Conservation (phyloP, 2,329 filamentous ascomycete genomes). For the Coleophoma eucalyptorum region DNA sequence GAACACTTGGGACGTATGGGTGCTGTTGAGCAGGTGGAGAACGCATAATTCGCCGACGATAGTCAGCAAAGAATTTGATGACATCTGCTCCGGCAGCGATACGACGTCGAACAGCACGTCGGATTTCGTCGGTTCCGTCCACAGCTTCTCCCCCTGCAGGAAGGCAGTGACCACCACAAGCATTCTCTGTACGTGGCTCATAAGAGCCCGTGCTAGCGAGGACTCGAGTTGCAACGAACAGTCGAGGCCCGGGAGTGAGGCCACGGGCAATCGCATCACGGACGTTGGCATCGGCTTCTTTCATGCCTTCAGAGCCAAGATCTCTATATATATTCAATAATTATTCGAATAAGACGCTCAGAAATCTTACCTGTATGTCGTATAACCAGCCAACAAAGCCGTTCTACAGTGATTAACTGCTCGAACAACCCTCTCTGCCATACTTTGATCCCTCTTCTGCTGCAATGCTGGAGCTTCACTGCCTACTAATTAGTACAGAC, state of each 20-base stretch:
- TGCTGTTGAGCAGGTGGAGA: conserved; percentile 32
- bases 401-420: conserved; percentile 47
- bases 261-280: conserved; percentile 51
- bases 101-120: conserved; percentile 41
- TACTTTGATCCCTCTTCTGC: conserved; percentile 54
- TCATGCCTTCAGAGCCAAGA: conserved; percentile 48
- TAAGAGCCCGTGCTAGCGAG: conserved; percentile 47
- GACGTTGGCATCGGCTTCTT: conserved; percentile 44
- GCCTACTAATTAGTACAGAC: conserved; percentile 1
- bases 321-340: conserved; percentile 31
- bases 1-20: conserved; percentile 21
- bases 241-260: conserved; percentile 47
- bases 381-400: conserved; percentile 53
- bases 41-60: conserved; percentile 38
- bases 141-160: conserved; percentile 38
- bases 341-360: too few relatives aligned
- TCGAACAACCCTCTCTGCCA: conserved; percentile 52
- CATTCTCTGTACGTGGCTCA: conserved; percentile 44
- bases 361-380: conserved; percentile 36
- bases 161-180: conserved; percentile 22
- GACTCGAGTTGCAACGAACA: conserved; percentile 50
- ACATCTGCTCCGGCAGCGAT: conserved; percentile 45
- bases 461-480: conserved; percentile 35
- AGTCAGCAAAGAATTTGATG: conserved; percentile 49
- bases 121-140: conserved; percentile 42